phyloP scores from a whole-genome alignment of 805 yeast species.

The Candida nitratophila region DNA sequence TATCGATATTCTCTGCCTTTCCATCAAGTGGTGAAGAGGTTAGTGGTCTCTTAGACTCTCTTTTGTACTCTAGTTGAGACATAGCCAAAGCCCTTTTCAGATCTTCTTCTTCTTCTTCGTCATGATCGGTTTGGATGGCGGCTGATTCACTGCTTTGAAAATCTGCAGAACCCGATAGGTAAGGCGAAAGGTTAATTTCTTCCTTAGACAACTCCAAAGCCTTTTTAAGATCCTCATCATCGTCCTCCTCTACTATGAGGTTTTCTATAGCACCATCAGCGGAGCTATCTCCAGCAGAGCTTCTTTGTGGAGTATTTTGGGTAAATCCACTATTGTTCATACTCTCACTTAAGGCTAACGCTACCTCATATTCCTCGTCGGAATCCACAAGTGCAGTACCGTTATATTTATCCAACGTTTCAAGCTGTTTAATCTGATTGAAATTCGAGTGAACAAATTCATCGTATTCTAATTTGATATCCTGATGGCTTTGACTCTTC shows the following conservation, averaged over 20 bases:
- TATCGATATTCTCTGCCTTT: no score
- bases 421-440: slow-evolving; percentile 13
- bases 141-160: no score
- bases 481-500: slow-evolving; percentile 21
- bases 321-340: slow-evolving; percentile 6
- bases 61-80: slow-evolving; percentile 9
- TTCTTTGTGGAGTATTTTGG: not conserved
- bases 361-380: slow-evolving; percentile 33
- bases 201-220: slow-evolving; percentile 1
- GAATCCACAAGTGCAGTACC: slow-evolving; percentile 33
- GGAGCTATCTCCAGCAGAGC: slow-evolving; percentile 3
- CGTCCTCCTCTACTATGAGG: not conserved
- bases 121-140: not conserved
- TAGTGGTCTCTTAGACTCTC: slow-evolving; percentile 1
- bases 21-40: not conserved
- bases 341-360: slow-evolving; percentile 34
- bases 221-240: slow-evolving; percentile 5
- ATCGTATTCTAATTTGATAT: slow-evolving; percentile 22
- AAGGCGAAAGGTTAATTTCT: no score
- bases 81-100: slow-evolving; percentile 17
- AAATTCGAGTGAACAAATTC: not conserved
- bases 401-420: slow-evolving; percentile 36
- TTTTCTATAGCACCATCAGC: not conserved
- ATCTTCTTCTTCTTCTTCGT: slow-evolving; percentile 22
- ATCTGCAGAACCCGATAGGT: no score